A percentile compares a stretch with the other conserved stretches of the same genome.
Conservation (phyloP, 2,329 filamentous ascomycete genomes). For the Neopestalotiopsis sp. region DNA sequence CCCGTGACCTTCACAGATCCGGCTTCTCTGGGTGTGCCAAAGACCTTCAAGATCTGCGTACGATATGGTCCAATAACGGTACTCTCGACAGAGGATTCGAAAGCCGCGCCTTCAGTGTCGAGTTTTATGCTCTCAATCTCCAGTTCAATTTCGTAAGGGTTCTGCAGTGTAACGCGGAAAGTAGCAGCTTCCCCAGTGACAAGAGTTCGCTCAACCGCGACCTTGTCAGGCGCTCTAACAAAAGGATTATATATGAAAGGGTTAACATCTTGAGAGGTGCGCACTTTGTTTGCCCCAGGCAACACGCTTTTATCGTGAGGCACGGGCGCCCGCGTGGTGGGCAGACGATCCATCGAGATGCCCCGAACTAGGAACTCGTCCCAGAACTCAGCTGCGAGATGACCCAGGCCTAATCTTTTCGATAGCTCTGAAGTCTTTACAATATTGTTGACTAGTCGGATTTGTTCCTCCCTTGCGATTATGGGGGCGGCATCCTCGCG, state of each 20-base stretch:
- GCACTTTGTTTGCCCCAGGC: slow-evolving; percentile 53
- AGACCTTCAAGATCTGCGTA: slow-evolving; percentile 77
- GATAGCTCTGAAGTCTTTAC: slow-evolving; percentile 82
- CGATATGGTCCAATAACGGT: slow-evolving; percentile 80
- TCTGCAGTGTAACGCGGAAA: slow-evolving; percentile 86
- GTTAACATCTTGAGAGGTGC: slow-evolving; percentile 68
- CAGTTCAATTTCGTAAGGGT: slow-evolving; percentile 91
- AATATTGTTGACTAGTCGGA: slow-evolving; percentile 83
- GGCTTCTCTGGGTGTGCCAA: slow-evolving; percentile 67
- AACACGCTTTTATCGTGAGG: slow-evolving; percentile 65
- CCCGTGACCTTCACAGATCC: slow-evolving; percentile 78
- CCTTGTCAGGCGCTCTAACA: slow-evolving; percentile 67
- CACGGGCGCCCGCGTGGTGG: slow-evolving; percentile 65
- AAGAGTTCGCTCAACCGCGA: slow-evolving; percentile 68
- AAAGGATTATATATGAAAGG: slow-evolving; percentile 98
- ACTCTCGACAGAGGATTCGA: slow-evolving; percentile 68
- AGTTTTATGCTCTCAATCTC: slow-evolving; percentile 84
- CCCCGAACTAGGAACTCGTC: slow-evolving; percentile 90
- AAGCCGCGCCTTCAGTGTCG: slow-evolving; percentile 73
- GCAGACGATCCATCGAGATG: slow-evolving; percentile 70
- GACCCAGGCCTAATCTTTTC: slow-evolving; percentile 71
- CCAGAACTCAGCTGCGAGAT: slow-evolving; percentile 88
- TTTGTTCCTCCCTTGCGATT: slow-evolving; percentile 82
- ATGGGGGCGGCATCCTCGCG: slow-evolving; percentile 72
- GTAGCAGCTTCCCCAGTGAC: slow-evolving; percentile 79